phyloP scores from a whole-genome alignment of 352 stramenopile species.

The Phytophthora aleatoria region DNA sequence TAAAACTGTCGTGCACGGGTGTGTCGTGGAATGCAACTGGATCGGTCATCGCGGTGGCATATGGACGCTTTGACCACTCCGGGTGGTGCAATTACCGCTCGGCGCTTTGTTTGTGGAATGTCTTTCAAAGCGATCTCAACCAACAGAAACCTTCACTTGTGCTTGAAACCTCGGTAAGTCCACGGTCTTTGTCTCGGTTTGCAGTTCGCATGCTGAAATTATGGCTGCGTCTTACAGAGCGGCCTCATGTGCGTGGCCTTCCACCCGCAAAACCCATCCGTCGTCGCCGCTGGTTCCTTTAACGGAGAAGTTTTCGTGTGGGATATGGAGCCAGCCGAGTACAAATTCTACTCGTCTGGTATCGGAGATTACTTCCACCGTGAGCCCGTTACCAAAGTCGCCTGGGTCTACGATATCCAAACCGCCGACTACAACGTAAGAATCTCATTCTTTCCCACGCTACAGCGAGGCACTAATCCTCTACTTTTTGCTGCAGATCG shows the following conservation, averaged over 20 bases:
- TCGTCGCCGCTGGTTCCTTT: constrained; percentile 87
- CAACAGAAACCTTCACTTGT: constrained; percentile 63
- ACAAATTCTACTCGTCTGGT: constrained; percentile 67
- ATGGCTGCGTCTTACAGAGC: constrained; percentile 40
- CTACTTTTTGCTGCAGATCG: constrained; percentile 37
- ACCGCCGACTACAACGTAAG: constrained; percentile 75
- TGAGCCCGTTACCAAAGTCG: constrained; percentile 84
- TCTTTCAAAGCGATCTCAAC: constrained; percentile 84
- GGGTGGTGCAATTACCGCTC: constrained; percentile 90
- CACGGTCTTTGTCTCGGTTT: not conserved
- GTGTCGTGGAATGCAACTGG: constrained; percentile 89
- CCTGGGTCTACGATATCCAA: constrained; percentile 80
- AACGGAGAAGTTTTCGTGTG: constrained; percentile 88
- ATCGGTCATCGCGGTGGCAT: constrained; percentile 81
- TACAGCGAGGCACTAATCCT: not conserved
- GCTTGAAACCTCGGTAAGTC: constrained; percentile 74
- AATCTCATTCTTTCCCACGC: not conserved
- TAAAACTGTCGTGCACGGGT: constrained; percentile 81
- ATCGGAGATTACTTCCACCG: constrained; percentile 92
- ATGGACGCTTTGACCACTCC: constrained; percentile 84
- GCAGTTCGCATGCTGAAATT: not conserved
- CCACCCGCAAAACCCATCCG: constrained; percentile 80
- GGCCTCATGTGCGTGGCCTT: constrained; percentile 89
- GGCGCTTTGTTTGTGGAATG: constrained; percentile 84
- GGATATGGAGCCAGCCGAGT: constrained; percentile 73